Conservation (phyloP, 495 filamentous ascomycete genomes). For the Bacidia rubella region DNA sequence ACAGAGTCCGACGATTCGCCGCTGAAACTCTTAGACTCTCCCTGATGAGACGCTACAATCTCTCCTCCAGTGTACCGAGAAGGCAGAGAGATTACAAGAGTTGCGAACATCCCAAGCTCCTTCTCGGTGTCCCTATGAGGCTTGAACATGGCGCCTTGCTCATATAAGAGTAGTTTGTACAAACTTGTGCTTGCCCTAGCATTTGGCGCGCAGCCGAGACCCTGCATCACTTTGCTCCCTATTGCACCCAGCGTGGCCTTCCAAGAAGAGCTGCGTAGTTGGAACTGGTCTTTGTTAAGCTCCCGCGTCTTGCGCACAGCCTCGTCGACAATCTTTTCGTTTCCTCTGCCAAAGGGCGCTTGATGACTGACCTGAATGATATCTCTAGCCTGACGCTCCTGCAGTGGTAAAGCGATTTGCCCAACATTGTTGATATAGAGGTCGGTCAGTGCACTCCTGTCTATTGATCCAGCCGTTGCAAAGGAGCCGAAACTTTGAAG, state of each 20-base stretch:
- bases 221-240: slow-evolving; percentile 5
- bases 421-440: slow-evolving; percentile 29
- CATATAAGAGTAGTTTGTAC: slow-evolving; percentile 45
- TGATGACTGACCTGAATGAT: slow-evolving; percentile 29
- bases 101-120: slow-evolving; percentile 41
- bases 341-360: slow-evolving; percentile 33
- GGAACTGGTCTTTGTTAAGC: slow-evolving; percentile 31
- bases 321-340: slow-evolving; percentile 33
- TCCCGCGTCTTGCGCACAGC: slow-evolving; percentile 39
- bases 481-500: neutral
- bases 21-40: slow-evolving; percentile 23
- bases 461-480: neutral
- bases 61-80: slow-evolving; percentile 39
- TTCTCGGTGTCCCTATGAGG: slow-evolving; percentile 42
- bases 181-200: slow-evolving; percentile 24
- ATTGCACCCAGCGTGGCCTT: neutral
- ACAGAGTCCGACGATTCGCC: slow-evolving; percentile 23
- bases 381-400: slow-evolving; percentile 25
- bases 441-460: slow-evolving; percentile 18
- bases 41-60: slow-evolving; percentile 30
- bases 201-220: slow-evolving; percentile 5
- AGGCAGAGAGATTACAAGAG: slow-evolving; percentile 39
- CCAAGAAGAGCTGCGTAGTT: slow-evolving; percentile 28
- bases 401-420: slow-evolving; percentile 29
- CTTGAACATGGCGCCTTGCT: slow-evolving; percentile 40